A percentile compares a stretch with the other conserved stretches of the same genome.
Evolutionary conservation across 352 stramenopile genomes (phyloP).

Genomic region (Blastocystis sp.): DNA sequence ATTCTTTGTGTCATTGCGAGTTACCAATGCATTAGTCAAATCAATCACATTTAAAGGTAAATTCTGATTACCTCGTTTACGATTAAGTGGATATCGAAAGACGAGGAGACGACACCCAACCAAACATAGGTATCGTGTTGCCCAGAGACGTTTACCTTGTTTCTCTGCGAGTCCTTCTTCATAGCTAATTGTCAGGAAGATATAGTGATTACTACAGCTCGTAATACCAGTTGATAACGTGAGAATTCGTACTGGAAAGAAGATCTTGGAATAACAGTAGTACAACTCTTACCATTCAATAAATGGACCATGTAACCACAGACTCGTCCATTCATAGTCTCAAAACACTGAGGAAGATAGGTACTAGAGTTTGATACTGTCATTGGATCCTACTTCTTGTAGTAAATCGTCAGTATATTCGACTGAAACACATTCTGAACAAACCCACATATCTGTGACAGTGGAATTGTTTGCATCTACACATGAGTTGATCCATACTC

Average conservation of each 20-base stretch:
- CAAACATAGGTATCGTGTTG: conserved; percentile 16
- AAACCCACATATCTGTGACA: conserved; percentile 8
- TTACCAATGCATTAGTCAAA: not conserved
- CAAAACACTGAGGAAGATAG: conserved; percentile 21
- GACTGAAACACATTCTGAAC: not conserved
- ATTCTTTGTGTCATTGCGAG: not conserved
- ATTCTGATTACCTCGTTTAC: conserved; percentile 6
- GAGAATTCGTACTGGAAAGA: not conserved
- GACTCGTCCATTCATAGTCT: not conserved
- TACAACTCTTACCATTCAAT: not conserved
- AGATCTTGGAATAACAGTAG: not conserved
- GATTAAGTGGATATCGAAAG: not conserved
- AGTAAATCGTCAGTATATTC: conserved; percentile 33
- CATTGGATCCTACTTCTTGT: conserved; percentile 8
- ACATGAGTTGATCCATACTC: not conserved
- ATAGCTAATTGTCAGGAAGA: conserved; percentile 8
- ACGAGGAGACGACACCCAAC: conserved; percentile 32
- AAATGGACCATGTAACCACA: not conserved
- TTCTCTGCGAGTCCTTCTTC: conserved; percentile 57
- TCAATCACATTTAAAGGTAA: conserved; percentile 50
- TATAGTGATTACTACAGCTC: not conserved
- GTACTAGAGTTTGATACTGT: not conserved
- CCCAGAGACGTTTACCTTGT: conserved; percentile 54
- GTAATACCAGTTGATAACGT: not conserved
- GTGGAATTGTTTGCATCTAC: not conserved